Percentiles rank a stretch among this genome's conserved stretches.
phyloP scores from a whole-genome alignment of 2,329 filamentous ascomycete species.

The Sphaerulina musiva region DNA sequence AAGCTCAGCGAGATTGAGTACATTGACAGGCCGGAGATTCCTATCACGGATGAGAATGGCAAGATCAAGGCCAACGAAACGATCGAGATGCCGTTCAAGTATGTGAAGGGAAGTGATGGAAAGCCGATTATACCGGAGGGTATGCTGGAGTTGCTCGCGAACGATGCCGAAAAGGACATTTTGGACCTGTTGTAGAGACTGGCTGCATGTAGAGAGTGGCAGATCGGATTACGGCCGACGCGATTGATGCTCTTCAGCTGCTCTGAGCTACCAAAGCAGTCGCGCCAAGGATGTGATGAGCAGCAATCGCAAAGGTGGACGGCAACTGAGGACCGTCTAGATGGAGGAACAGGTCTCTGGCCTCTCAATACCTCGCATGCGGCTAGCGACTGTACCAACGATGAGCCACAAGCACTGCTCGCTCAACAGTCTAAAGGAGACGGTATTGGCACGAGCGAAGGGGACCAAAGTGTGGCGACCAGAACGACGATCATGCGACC shows the following conservation, averaged over 20 bases:
- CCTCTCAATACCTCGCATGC: too few relatives aligned
- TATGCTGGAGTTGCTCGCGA: slow-evolving; percentile 88
- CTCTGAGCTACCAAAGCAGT: too few relatives aligned
- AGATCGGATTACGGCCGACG: not conserved
- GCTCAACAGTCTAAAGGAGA: too few relatives aligned
- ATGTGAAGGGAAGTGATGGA: slow-evolving; percentile 65
- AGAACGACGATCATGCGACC: too few relatives aligned
- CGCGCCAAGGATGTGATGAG: too few relatives aligned
- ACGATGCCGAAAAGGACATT: slow-evolving; percentile 88
- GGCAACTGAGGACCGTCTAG: too few relatives aligned
- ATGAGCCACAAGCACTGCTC: too few relatives aligned
- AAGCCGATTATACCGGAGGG: slow-evolving; percentile 91
- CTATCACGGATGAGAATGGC: slow-evolving; percentile 58
- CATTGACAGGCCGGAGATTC: slow-evolving; percentile 81
- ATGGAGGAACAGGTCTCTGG: too few relatives aligned
- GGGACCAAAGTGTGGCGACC: too few relatives aligned
- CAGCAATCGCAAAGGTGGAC: too few relatives aligned
- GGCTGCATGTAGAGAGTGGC: not conserved
- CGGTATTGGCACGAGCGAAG: too few relatives aligned
- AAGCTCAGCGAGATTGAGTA: slow-evolving; percentile 73
- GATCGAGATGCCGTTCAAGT: slow-evolving; percentile 96
- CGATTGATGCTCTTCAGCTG: not conserved
- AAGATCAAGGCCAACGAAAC: slow-evolving; percentile 60
- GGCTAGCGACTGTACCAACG: too few relatives aligned
- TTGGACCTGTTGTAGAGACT: slow-evolving; percentile 64